phyloP scores from a whole-genome alignment of 2,329 filamentous ascomycete genomes.

The Hyphodiscus sp. region DNA sequence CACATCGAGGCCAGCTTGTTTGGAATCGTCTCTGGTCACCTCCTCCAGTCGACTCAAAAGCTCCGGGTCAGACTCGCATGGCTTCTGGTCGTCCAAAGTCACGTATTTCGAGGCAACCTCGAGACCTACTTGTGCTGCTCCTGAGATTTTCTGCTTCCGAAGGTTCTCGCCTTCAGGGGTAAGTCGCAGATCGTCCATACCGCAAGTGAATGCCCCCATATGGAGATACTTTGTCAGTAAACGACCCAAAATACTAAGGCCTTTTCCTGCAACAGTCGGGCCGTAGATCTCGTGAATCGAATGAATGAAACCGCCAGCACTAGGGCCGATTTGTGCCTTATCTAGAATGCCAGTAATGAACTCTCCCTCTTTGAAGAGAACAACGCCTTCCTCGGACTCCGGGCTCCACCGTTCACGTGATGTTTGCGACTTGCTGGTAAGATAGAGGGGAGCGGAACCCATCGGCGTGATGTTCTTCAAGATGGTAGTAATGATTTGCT shows the following conservation, averaged over 20 bases:
- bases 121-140: slow-evolving; percentile 64
- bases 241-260: slow-evolving; percentile 83
- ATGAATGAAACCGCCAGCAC: slow-evolving; percentile 80
- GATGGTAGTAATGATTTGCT: slow-evolving; percentile 90
- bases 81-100: slow-evolving; percentile 61
- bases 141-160: slow-evolving; percentile 61
- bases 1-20: slow-evolving; percentile 85
- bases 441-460: slow-evolving; percentile 68
- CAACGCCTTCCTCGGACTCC: slow-evolving; percentile 69
- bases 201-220: slow-evolving; percentile 93
- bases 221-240: slow-evolving; percentile 84
- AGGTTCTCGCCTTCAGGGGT: slow-evolving; percentile 70
- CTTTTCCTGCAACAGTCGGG: slow-evolving; percentile 74
- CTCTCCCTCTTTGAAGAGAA: slow-evolving; percentile 81
- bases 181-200: slow-evolving; percentile 89
- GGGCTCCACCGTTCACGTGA: slow-evolving; percentile 73
- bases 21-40: slow-evolving; percentile 82
- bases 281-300: slow-evolving; percentile 92
- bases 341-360: slow-evolving; percentile 88
- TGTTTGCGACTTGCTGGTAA: slow-evolving; percentile 74
- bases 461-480: slow-evolving; percentile 83
- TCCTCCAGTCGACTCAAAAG: slow-evolving; percentile 77
- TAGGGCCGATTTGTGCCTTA: slow-evolving; percentile 89
- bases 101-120: slow-evolving; percentile 84
- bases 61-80: slow-evolving; percentile 59